Conservation (phyloP, 2,329 filamentous ascomycete genomes). For the Neonectria coccinea region DNA sequence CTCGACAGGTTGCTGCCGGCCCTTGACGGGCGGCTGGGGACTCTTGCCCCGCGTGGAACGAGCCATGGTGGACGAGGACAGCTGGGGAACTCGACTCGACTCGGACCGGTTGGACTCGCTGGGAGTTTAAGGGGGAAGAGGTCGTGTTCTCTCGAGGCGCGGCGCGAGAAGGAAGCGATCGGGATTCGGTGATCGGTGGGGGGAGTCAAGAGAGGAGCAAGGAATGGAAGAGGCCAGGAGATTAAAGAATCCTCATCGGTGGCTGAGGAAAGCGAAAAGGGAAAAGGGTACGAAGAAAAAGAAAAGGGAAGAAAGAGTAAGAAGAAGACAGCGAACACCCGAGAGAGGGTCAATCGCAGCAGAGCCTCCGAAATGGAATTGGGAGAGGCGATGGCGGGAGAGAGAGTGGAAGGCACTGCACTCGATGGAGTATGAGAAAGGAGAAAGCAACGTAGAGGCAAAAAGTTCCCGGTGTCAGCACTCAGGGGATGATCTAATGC, state of each 20-base stretch:
- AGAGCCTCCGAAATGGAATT: conserved; percentile 31
- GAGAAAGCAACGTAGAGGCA: conserved; percentile 23
- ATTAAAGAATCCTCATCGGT: conserved; percentile 44
- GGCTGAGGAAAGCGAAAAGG: conserved; percentile 28
- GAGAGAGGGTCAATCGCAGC: conserved; percentile 33
- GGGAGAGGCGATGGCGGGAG: conserved; percentile 24
- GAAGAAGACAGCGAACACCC: conserved; percentile 32
- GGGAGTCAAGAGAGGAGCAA: conserved; percentile 26
- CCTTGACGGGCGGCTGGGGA: conserved; percentile 49
- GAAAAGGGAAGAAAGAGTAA: conserved; percentile 17
- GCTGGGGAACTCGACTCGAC: conserved; percentile 17
- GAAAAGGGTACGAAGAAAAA: conserved; percentile 22
- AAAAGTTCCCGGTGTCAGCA: conserved; percentile 3
- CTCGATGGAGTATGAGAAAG: conserved; percentile 33
- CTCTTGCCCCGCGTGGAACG: conserved; percentile 52
- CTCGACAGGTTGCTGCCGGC: conserved; percentile 11
- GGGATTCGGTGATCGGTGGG: conserved; percentile 10
- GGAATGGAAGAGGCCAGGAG: conserved; percentile 27
- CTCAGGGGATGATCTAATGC: conserved; percentile 38
- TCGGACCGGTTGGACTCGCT: conserved; percentile 35
- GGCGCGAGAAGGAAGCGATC: conserved; percentile 16
- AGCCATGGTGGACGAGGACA: conserved; percentile 48
- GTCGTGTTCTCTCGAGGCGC: conserved; percentile 26
- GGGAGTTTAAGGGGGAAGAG: conserved; percentile 13
- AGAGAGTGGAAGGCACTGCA: conserved; percentile 18